Evolutionary conservation across 352 stramenopile genomes (phyloP), one percentile per base, ranked within the genome.

Genomic region (Phytophthora gonapodyides): DNA sequence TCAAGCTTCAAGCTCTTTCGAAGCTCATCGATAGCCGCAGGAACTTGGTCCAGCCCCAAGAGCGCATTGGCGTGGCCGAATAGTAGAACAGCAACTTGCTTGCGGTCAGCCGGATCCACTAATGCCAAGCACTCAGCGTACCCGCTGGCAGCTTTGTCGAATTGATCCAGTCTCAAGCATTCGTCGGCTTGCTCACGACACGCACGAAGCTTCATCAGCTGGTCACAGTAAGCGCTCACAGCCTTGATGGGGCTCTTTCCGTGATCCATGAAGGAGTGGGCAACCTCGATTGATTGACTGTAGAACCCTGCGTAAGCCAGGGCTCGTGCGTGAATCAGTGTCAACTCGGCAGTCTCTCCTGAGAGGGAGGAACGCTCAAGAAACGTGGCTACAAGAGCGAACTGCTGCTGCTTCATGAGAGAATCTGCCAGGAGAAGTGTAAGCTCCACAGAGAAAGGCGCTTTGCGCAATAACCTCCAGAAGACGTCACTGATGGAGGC

Each of bases 121-220:
- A 76, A 19, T 4, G 43, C 37, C 33, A 81, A 48, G 17, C 73
- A 76, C 2, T 61, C 38, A 1, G 46, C 38, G 48, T 72, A 78
- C n/a, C 38, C 46, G 10, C 11, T n/a, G 33, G 19, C 36, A 16
- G 73, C 73, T 15, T 64, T 47, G 1, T 57, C 37, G n/a, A 56
- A 51, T 8, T 68, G 36, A 6, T 59, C 59, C 7, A 45, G 16
- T 13, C 48, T 47, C 7, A 61, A 24, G 0, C 40, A 61, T 13
- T 74, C 50, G 7, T 78, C 69, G 6, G 69, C 67, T 17, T 40
- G 51, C 27, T 61, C 48, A 40, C 66, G 71, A 35, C 12, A 27
- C 19, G n/a, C 40, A 17, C 69, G 53, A 1, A 81, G 43, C 15
- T 38, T 11, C 13, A 19, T 50, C 7, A 76, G 40, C 1, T 54